Percentiles rank a stretch among this genome's conserved stretches.
Conservation (phyloP, 139 green algal genomes). For the Protoeuglena noctilucae region DNA sequence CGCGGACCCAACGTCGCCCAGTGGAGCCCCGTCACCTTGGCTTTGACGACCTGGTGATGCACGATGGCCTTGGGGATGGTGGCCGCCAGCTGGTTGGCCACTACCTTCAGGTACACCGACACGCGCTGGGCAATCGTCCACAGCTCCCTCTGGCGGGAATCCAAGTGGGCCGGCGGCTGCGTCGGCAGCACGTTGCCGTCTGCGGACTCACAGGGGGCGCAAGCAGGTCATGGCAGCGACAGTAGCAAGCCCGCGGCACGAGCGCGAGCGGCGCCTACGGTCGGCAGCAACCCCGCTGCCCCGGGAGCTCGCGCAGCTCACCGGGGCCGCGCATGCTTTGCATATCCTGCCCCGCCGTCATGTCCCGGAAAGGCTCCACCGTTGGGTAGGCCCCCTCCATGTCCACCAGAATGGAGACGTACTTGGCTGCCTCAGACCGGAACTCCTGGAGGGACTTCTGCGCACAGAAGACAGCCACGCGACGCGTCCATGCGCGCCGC, state of each 20-base stretch:
- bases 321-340: constrained; percentile 28
- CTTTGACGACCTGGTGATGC: constrained; percentile 27
- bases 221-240: no score
- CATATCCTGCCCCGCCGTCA: constrained; percentile 43
- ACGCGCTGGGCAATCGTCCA: constrained; percentile 16
- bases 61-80: constrained; percentile 85
- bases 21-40: constrained; percentile 35
- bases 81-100: constrained; percentile 69
- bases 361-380: constrained; percentile 75
- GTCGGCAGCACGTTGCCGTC: no score
- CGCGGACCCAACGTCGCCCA: neutral
- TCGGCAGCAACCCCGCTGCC: no score
- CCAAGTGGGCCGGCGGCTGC: no score
- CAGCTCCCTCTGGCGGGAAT: no score
- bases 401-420: constrained; percentile 66
- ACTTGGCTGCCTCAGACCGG: constrained; percentile 24
- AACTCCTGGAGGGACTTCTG: constrained; percentile 31
- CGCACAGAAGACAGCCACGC: constrained; percentile 1
- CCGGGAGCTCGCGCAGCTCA: no score
- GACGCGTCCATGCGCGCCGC: no score
- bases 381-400: constrained; percentile 87
- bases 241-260: no score
- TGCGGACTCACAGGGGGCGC: no score
- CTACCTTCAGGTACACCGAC: constrained; percentile 73
- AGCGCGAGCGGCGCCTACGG: no score